phyloP scores from a whole-genome alignment of 495 filamentous ascomycete genomes.

The Penicillium canescens region DNA sequence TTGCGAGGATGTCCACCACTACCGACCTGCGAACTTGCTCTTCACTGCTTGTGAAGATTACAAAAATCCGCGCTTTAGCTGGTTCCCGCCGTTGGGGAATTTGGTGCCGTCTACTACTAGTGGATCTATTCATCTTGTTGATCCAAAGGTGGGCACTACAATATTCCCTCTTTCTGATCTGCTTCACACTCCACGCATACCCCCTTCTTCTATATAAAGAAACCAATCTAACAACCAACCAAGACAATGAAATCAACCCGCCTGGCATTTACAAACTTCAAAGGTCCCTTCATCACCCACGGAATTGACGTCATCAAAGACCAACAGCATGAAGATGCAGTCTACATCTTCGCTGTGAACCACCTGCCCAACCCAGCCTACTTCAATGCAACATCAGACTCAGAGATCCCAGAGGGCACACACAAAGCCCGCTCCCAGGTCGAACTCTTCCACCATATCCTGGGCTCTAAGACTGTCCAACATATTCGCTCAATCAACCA shows the following conservation, averaged over 20 bases:
- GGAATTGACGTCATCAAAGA: constrained; percentile 59
- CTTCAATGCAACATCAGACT: constrained; percentile 2
- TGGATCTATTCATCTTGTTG: constrained; percentile 55
- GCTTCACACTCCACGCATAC: too few species aligned
- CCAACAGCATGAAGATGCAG: constrained; percentile 38
- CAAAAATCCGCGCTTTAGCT: constrained; percentile 43
- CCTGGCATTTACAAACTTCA: constrained; percentile 51
- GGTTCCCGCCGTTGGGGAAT: constrained; percentile 55
- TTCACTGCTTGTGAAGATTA: constrained; percentile 60
- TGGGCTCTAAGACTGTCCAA: constrained; percentile 28
- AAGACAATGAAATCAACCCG: constrained; percentile 52
- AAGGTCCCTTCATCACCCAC: constrained; percentile 57
- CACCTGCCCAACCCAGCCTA: constrained; percentile 51
- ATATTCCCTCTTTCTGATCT: too few species aligned
- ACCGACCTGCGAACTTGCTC: constrained; percentile 45
- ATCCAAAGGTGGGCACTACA: constrained; percentile 43
- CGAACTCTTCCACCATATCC: constrained; percentile 59
- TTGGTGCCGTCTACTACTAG: constrained; percentile 34
- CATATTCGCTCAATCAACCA: constrained; percentile 48
- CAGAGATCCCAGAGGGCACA: constrained; percentile 10
- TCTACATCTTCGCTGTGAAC: constrained; percentile 64
- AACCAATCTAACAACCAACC: background rate
- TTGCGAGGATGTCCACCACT: constrained; percentile 63
- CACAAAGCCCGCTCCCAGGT: constrained; percentile 51
- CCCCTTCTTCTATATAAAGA: background rate